Evolutionary conservation across 129 eudicot genomes (phyloP).

Genomic region (Chrysanthemum seticuspe): DNA sequence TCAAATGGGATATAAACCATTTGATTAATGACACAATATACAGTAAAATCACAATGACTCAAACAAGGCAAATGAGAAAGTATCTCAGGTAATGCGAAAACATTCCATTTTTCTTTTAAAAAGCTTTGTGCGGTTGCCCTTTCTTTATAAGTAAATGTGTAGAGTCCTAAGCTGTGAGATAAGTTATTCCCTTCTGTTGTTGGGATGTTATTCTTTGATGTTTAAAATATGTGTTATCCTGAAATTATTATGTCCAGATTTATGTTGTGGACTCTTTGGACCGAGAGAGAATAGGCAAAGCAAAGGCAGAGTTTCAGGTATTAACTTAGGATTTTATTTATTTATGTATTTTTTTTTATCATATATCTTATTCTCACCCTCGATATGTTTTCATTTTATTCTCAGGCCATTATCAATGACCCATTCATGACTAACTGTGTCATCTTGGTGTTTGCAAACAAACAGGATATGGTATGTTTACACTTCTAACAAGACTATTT

Average conservation of each 20-base stretch:
- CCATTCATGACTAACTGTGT: slow-evolving; percentile 97
- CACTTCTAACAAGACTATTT: slow-evolving; percentile 18
- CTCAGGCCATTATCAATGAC: slow-evolving; percentile 86
- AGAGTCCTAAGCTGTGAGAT: slow-evolving; percentile 2
- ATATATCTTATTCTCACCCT: not conserved
- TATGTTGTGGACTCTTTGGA: slow-evolving; percentile 99
- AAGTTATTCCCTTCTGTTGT: slow-evolving; percentile 4
- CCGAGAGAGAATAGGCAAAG: slow-evolving; percentile 91
- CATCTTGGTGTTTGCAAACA: slow-evolving; percentile 97
- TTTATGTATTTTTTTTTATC: too few relatives aligned
- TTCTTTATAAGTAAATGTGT: not conserved
- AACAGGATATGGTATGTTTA: slow-evolving; percentile 91
- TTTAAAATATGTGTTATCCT: slow-evolving; percentile 1
- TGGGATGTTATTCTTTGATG: slow-evolving; percentile 6
- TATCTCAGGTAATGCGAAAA: too few relatives aligned
- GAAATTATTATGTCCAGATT: slow-evolving; percentile 54
- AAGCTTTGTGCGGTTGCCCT: not conserved
- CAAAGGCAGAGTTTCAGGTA: slow-evolving; percentile 97
- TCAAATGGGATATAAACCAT: too few relatives aligned
- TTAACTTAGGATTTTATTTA: not conserved
- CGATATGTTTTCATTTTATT: slow-evolving; percentile 24
- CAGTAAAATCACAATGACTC: too few relatives aligned
- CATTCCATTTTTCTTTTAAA: not conserved
- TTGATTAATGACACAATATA: too few relatives aligned
- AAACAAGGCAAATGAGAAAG: too few relatives aligned